Evolutionary conservation across 2,329 filamentous ascomycete genomes (phyloP).

Genomic region (Sclerotinia glacialis): DNA sequence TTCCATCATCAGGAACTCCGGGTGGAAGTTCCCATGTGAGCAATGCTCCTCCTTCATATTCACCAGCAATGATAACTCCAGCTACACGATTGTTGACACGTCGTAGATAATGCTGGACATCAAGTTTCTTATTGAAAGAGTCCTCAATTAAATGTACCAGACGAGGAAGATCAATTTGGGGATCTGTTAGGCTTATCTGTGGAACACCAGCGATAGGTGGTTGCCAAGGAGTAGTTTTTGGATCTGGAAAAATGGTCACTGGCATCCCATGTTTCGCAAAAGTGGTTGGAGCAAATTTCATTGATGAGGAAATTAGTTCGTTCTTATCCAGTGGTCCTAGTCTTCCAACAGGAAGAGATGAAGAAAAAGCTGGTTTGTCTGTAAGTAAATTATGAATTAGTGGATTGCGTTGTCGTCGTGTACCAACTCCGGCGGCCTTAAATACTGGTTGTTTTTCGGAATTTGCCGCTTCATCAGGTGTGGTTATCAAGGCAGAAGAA

Average conservation of each 20-base stretch:
- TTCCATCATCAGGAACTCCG: conserved; percentile 52
- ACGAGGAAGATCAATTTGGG: conserved; percentile 76
- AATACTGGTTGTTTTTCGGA: conserved; percentile 39
- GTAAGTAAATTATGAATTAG: conserved; percentile 94
- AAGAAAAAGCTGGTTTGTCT: conserved; percentile 89
- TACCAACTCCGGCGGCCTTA: conserved; percentile 45
- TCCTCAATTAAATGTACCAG: conserved; percentile 88
- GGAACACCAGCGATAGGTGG: conserved; percentile 58
- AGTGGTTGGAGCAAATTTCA: conserved; percentile 58
- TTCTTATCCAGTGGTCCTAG: conserved; percentile 41
- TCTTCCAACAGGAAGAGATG: conserved; percentile 76
- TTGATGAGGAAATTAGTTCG: conserved; percentile 37
- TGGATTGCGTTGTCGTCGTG: conserved; percentile 66
- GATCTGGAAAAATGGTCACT: conserved; percentile 76
- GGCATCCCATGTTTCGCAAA: conserved; percentile 91
- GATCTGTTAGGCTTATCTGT: conserved; percentile 71
- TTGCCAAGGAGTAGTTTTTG: conserved; percentile 63
- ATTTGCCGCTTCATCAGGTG: conserved; percentile 73
- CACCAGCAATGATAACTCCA: conserved; percentile 89
- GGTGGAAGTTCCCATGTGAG: conserved; percentile 87
- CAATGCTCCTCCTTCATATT: conserved; percentile 94
- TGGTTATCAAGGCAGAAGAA: conserved; percentile 86
- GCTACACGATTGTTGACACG: conserved; percentile 81
- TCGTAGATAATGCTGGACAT: conserved; percentile 76
- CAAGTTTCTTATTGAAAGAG: conserved; percentile 81